A percentile compares a stretch with the other conserved stretches of the same genome.
Evolutionary conservation across 1,284 basidiomycete species (phyloP).

Genomic region (Microbotryum lychnidis-dioicae): DNA sequence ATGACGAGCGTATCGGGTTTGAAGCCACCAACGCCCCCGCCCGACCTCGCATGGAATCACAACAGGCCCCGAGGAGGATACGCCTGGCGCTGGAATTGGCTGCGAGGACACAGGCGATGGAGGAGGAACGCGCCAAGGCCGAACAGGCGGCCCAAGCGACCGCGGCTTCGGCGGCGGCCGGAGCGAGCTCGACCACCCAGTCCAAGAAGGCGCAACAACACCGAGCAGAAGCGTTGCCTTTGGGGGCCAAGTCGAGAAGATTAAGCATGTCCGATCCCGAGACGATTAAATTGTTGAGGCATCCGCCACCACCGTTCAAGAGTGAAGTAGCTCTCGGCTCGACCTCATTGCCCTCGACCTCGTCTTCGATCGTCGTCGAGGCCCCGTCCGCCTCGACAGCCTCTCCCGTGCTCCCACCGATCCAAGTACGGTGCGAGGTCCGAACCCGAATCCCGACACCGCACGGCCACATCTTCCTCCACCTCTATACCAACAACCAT

Average conservation of each 20-base stretch:
- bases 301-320: slow-evolving; percentile 14
- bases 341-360: not conserved
- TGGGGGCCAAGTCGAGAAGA: not conserved
- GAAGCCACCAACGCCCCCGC: not conserved
- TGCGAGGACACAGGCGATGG: not conserved
- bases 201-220: no score
- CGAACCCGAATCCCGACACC: slow-evolving; percentile 95
- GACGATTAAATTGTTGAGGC: slow-evolving; percentile 18
- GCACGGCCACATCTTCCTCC: slow-evolving; percentile 86
- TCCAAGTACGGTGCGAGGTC: slow-evolving; percentile 78
- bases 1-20: slow-evolving; percentile 15
- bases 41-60: slow-evolving; percentile 21
- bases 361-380: not conserved
- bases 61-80: slow-evolving; percentile 21
- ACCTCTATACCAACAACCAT: slow-evolving; percentile 84
- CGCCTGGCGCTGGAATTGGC: not conserved
- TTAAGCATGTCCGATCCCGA: not conserved
- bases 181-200: no score
- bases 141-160: no score
- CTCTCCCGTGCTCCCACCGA: slow-evolving; percentile 9
- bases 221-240: no score
- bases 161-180: no score
- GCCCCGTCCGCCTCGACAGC: not conserved
- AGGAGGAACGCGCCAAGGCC: not conserved
- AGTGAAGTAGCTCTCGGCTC: slow-evolving; percentile 7